These are phyloP conservation scores for Zygotorulaspora florentina DNA, from an alignment of 805 yeast species.

Conservation along the genomic window DNA sequence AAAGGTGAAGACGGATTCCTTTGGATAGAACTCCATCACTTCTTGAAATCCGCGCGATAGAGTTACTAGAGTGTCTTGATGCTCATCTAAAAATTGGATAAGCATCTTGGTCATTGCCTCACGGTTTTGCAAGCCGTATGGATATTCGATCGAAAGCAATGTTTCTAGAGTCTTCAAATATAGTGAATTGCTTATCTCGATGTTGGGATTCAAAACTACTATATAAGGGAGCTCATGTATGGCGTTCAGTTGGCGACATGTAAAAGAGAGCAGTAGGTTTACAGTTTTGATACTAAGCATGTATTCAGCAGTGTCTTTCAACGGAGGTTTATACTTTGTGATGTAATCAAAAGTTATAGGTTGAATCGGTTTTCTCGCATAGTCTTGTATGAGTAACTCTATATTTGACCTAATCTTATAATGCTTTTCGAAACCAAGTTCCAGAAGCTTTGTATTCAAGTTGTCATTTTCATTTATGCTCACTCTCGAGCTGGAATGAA, in stretches of 20 bases:
- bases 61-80: slow-evolving; percentile 77
- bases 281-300: slow-evolving; percentile 52
- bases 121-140: slow-evolving; percentile 52
- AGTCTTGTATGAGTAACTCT: slow-evolving; percentile 55
- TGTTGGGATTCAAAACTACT: slow-evolving; percentile 80
- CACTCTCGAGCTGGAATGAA: slow-evolving; percentile 1
- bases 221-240: slow-evolving; percentile 77
- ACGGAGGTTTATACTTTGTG: slow-evolving; percentile 38
- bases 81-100: slow-evolving; percentile 60
- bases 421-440: slow-evolving; percentile 43
- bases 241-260: slow-evolving; percentile 67
- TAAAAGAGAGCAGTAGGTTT: slow-evolving; percentile 51
- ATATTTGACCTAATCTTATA: slow-evolving; percentile 55
- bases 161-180: slow-evolving; percentile 67
- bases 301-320: slow-evolving; percentile 31
- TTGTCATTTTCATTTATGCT: slow-evolving; percentile 1
- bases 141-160: slow-evolving; percentile 41
- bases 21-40: slow-evolving; percentile 44
- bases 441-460: slow-evolving; percentile 4
- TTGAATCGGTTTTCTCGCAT: slow-evolving; percentile 50
- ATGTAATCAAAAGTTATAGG: slow-evolving; percentile 50
- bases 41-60: slow-evolving; percentile 81
- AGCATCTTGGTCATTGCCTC: slow-evolving; percentile 49
- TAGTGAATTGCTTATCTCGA: slow-evolving; percentile 68
- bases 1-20: slow-evolving; percentile 53